Percentiles rank a stretch among this genome's conserved stretches.
Conservation (phyloP, 1,284 basidiomycete genomes). For the Leccinum huronense region DNA sequence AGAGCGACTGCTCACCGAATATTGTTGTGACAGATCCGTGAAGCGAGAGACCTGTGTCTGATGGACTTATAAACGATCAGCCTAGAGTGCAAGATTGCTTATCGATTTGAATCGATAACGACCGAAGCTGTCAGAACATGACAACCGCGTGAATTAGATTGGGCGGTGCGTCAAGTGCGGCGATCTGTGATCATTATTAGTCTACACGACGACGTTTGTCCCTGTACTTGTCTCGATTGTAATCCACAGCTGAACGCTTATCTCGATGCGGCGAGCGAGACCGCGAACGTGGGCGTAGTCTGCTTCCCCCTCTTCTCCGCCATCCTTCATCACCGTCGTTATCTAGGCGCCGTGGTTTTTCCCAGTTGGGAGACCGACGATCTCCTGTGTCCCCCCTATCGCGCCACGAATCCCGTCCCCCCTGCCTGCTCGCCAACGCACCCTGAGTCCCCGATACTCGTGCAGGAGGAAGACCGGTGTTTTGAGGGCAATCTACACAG, state of each 20-base stretch:
- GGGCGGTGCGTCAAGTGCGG: neutral
- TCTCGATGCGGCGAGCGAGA: slow-evolving; percentile 39
- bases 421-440: slow-evolving; percentile 42
- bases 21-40: slow-evolving; percentile 11
- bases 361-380: slow-evolving; percentile 29
- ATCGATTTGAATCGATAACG: slow-evolving; percentile 21
- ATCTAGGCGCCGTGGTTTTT: slow-evolving; percentile 29
- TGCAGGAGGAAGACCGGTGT: slow-evolving; percentile 47
- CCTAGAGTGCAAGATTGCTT: neutral
- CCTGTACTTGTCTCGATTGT: slow-evolving; percentile 35
- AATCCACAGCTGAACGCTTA: slow-evolving; percentile 39
- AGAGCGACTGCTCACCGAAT: slow-evolving; percentile 23
- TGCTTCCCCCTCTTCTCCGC: slow-evolving; percentile 20
- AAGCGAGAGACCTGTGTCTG: neutral
- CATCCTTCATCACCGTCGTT: slow-evolving; percentile 26
- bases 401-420: slow-evolving; percentile 44
- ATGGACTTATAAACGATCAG: slow-evolving; percentile 24
- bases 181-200: slow-evolving; percentile 17
- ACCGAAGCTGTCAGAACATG: slow-evolving; percentile 5
- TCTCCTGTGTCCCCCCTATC: slow-evolving; percentile 37
- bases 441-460: slow-evolving; percentile 51
- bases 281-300: slow-evolving; percentile 33
- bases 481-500: slow-evolving; percentile 69
- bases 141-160: slow-evolving; percentile 1
- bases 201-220: slow-evolving; percentile 44